phyloP scores from a whole-genome alignment of 139 green algal genomes.

The Volvox reticuliferus region DNA sequence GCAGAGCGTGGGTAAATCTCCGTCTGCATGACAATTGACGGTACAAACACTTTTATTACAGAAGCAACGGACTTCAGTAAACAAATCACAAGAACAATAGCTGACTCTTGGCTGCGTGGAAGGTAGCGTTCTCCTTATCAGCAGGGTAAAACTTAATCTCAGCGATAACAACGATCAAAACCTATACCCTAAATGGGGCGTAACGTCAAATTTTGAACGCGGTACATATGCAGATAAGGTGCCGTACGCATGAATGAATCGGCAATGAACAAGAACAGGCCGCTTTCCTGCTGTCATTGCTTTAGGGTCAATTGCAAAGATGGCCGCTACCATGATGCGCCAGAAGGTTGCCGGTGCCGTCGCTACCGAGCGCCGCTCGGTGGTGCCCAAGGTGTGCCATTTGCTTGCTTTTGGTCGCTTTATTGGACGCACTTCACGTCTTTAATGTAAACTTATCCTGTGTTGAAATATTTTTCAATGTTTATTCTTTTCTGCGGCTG shows the following conservation, averaged over 20 bases:
- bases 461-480: neutral
- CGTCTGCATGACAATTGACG: too few species aligned
- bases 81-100: too few species aligned
- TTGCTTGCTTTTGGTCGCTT: neutral
- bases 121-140: too few species aligned
- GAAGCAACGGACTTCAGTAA: too few species aligned
- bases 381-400: constrained; percentile 37
- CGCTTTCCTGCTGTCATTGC: neutral
- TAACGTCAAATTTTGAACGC: too few species aligned
- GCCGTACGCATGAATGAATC: neutral
- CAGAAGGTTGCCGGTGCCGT: constrained; percentile 45
- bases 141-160: too few species aligned
- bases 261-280: neutral
- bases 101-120: too few species aligned
- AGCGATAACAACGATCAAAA: too few species aligned
- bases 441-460: neutral
- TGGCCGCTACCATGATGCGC: constrained; percentile 43
- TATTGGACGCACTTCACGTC: neutral
- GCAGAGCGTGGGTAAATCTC: too few species aligned
- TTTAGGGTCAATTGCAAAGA: constrained; percentile 22
- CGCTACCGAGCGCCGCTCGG: constrained; percentile 31
- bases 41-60: too few species aligned
- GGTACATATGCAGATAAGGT: constrained; percentile 18
- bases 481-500: neutral
- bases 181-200: too few species aligned